Conservation (phyloP, 306 rosid species). For the Vigna unguiculata region DNA sequence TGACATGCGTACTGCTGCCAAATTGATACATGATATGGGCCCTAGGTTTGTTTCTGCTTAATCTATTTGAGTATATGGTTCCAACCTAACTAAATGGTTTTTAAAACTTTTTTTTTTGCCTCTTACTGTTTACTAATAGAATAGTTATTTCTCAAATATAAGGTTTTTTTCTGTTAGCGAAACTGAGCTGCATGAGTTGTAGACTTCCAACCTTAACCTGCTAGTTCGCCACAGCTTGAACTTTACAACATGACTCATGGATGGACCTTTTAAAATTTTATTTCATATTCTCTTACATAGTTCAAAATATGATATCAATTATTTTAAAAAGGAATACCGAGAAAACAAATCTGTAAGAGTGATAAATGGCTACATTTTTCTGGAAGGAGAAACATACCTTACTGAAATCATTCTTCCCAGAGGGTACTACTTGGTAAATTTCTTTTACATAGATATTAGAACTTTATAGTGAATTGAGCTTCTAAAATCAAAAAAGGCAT, state of each 20-base stretch:
- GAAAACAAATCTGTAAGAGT: not conserved
- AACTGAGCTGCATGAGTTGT: constrained; percentile 19
- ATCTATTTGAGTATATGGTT: constrained; percentile 18
- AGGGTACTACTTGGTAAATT: not conserved
- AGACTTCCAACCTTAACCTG: not conserved
- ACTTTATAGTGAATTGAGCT: not conserved
- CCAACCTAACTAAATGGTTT: constrained; percentile 25
- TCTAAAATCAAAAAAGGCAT: constrained; percentile 18
- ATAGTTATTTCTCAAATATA: not conserved
- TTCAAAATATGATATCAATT: constrained; percentile 3
- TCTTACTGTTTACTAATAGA: not conserved
- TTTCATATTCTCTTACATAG: not conserved
- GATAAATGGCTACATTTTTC: not conserved
- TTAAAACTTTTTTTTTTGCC: constrained; percentile 13
- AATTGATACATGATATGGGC: constrained; percentile 75
- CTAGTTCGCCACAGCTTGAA: constrained; percentile 7
- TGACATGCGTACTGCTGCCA: constrained; percentile 92
- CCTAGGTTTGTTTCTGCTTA: constrained; percentile 66
- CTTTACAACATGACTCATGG: not conserved
- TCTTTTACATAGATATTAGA: not conserved
- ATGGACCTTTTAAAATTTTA: not conserved
- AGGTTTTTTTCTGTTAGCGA: not conserved
- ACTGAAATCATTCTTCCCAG: not conserved
- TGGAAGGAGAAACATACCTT: constrained; percentile 20
- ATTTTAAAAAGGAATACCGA: constrained; percentile 19